Evolutionary conservation across 371 early-diverging fungal genomes (phyloP), one percentile per base, ranked within the genome.

Genomic region (Lichtheimia ornata): DNA sequence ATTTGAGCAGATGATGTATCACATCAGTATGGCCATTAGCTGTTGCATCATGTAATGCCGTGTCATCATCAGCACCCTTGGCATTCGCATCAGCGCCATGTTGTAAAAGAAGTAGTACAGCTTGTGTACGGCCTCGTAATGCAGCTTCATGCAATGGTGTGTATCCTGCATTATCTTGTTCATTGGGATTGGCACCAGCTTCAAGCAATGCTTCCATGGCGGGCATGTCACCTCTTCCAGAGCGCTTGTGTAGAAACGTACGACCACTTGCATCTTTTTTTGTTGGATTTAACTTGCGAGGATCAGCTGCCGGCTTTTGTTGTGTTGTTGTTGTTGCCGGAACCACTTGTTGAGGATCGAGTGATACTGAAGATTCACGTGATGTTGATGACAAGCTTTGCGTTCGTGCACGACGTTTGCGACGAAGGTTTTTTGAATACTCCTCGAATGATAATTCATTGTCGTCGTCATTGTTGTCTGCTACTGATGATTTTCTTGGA

Each of bases 71-170:
- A 35, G 79, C 83, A 1, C 91, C 93, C 50, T 84, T 78, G 4
- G 84, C 84, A 62, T 90, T 84, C 25, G 84, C 79, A 59, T 90
- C 84, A 3, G 93, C 92, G 14, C 90, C 88, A 56, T 85, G 83
- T 5, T 81, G 77, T 4, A 95, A 76, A 54, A 95, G 65, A 0
- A 87, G 69, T 5, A 72, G 74, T 11, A 87, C 85, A 1, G 88
- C 84, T 13, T 80, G 75, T 6, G 65, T 71, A 43, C 83, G 88
- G 1, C 93, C 93, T 20, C 84, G 77, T 9, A 91, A 74, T 7
- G 91, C 85, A 4, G 91, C 90, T 67, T 91, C 87, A 67, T 93
- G 93, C 15, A 93, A 61, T 0, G 93, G 89, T 14, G 92, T 89
- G 76, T 84, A 85, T 1, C 89, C 91, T 4, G 90, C 90, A 60